phyloP scores from a whole-genome alignment of 1,139 yeast species.

The Diutina neorugosa region DNA sequence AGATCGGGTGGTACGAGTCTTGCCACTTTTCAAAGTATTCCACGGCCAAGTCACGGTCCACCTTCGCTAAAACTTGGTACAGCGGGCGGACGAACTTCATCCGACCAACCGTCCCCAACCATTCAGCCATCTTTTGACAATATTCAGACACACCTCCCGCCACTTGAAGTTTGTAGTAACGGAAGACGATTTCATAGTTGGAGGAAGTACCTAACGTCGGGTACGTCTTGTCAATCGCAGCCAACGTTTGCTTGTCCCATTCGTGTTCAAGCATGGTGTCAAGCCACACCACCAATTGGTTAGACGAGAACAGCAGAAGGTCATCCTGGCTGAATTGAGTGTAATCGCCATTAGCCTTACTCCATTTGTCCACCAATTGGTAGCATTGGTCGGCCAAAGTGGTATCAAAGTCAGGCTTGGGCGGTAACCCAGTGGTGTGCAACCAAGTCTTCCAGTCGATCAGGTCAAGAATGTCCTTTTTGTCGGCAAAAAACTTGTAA shows the following conservation, averaged over 20 bases:
- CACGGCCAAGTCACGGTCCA: background rate
- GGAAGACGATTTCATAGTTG: background rate
- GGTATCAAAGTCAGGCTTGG: slow-evolving; percentile 19
- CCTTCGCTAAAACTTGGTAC: slow-evolving; percentile 4
- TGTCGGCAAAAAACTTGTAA: slow-evolving; percentile 17
- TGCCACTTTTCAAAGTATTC: background rate
- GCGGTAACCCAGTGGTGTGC: slow-evolving; percentile 20
- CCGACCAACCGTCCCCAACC: background rate
- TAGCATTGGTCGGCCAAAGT: slow-evolving; percentile 22
- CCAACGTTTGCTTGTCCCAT: background rate
- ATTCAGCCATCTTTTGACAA: slow-evolving; percentile 7
- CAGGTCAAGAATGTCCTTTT: slow-evolving; percentile 11
- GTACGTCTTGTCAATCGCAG: background rate
- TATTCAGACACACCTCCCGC: background rate
- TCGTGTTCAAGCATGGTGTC: background rate
- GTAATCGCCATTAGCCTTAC: slow-evolving; percentile 6
- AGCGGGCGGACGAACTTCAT: slow-evolving; percentile 1
- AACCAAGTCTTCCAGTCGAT: slow-evolving; percentile 21
- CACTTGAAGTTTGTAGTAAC: background rate
- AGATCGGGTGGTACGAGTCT: background rate
- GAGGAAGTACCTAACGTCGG: background rate
- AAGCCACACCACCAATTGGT: background rate
- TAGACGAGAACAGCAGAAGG: background rate
- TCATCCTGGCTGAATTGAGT: slow-evolving; percentile 2
- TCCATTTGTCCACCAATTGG: slow-evolving; percentile 17